A percentile compares a stretch with the other conserved stretches of the same genome.
These are phyloP conservation scores for Umbelopsis vinacea DNA, from an alignment of 192 early-diverging fungal genomes.

Conservation along the genomic window DNA sequence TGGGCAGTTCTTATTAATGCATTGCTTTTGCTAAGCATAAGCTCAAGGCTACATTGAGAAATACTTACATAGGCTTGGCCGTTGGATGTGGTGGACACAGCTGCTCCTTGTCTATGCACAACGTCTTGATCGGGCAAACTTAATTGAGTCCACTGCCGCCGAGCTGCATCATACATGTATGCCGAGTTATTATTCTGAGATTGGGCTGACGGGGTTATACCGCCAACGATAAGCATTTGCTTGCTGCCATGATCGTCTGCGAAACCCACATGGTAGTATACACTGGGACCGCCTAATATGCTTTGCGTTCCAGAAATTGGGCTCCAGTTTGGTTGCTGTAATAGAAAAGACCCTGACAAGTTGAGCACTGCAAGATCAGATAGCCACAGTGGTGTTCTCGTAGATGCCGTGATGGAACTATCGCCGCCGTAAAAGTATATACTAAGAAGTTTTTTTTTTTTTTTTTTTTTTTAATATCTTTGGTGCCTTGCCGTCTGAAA, in stretches of 20 bases:
- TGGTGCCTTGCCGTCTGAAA: neutral
- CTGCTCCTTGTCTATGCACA: slow-evolving; percentile 33
- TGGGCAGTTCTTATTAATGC: neutral
- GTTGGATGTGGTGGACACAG: neutral
- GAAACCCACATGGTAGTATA: slow-evolving; percentile 38
- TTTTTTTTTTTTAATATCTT: no score
- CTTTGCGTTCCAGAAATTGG: slow-evolving; percentile 32
- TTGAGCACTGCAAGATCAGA: slow-evolving; percentile 38
- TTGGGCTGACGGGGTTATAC: slow-evolving; percentile 17
- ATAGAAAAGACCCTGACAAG: slow-evolving; percentile 10
- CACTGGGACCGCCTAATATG: slow-evolving; percentile 30
- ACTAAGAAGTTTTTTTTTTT: slow-evolving; percentile 6
- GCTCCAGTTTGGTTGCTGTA: slow-evolving; percentile 33
- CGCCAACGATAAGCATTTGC: slow-evolving; percentile 35
- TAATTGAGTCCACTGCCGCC: slow-evolving; percentile 33
- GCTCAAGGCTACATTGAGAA: neutral
- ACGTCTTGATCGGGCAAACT: slow-evolving; percentile 25
- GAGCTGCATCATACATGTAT: slow-evolving; percentile 29
- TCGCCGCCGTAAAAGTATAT: slow-evolving; percentile 42
- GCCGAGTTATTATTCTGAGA: slow-evolving; percentile 8
- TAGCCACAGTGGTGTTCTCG: slow-evolving; percentile 31
- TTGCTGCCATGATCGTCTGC: slow-evolving; percentile 1
- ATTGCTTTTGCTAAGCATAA: neutral
- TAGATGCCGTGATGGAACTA: slow-evolving; percentile 25
- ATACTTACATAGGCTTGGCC: slow-evolving; percentile 39